These are phyloP conservation scores for Hura crepitans DNA, from an alignment of 441 rosid genomes.

Conservation along the genomic window DNA sequence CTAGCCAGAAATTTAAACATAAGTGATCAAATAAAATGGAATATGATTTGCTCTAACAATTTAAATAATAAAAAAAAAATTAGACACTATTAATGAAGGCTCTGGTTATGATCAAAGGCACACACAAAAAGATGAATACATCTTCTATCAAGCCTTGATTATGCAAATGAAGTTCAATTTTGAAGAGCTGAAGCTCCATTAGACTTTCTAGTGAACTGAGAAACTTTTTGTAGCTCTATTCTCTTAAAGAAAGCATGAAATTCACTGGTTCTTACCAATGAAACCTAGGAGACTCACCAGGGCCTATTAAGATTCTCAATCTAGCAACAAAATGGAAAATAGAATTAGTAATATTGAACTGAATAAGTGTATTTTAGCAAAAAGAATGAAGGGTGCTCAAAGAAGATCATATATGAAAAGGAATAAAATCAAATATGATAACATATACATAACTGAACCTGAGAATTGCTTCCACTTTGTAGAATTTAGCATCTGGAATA, in stretches of 20 bases:
- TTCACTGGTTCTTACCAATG: conserved; percentile 58
- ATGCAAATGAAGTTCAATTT: neutral
- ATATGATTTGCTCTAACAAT: neutral
- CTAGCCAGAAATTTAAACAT: conserved; percentile 1
- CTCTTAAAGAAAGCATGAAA: neutral
- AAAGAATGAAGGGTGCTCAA: neutral
- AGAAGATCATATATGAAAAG: neutral
- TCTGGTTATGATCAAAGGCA: neutral
- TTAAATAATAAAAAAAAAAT: neutral
- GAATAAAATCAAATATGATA: neutral
- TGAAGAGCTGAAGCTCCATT: neutral
- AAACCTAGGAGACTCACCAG: conserved; percentile 81
- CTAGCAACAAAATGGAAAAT: conserved; percentile 22
- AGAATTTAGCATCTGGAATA: conserved; percentile 70
- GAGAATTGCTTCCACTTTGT: conserved; percentile 86
- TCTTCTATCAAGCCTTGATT: neutral
- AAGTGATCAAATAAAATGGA: neutral
- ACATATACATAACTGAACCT: conserved; percentile 38
- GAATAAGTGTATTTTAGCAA: neutral
- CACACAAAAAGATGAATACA: too few relatives aligned
- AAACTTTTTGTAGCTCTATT: too few relatives aligned
- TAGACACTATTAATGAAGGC: neutral
- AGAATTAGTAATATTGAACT: conserved; percentile 12
- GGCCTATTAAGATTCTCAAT: conserved; percentile 50
- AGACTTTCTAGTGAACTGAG: neutral